Percentiles rank a stretch among this genome's conserved stretches.
phyloP scores from a whole-genome alignment of 2,329 filamentous ascomycete species.

The Aspergillus amoenus region DNA sequence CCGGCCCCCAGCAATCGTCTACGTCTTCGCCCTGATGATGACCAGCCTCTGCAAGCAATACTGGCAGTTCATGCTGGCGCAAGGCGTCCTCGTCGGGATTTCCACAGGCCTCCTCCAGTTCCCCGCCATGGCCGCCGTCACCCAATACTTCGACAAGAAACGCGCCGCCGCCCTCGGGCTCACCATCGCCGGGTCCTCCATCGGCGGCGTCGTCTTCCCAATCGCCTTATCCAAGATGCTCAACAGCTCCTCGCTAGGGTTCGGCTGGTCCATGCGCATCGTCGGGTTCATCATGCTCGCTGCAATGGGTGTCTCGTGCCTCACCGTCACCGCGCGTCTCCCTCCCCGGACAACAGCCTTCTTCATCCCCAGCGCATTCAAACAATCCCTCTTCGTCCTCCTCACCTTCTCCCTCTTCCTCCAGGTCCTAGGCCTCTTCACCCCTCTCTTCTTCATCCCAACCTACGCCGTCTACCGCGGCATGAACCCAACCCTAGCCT shows the following conservation, averaged over 20 bases:
- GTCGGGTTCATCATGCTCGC: conserved; percentile 54
- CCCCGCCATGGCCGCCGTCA: conserved; percentile 47
- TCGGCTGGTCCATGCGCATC: conserved; percentile 55
- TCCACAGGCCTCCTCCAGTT: conserved; percentile 44
- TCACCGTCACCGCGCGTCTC: conserved; percentile 20
- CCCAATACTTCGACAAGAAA: conserved; percentile 51
- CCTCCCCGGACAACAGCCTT: conserved; percentile 15
- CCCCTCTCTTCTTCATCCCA: conserved; percentile 31
- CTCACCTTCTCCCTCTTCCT: conserved; percentile 22
- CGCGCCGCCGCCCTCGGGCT: conserved; percentile 50
- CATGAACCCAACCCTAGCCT: conserved; percentile 19
- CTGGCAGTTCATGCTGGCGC: conserved; percentile 50
- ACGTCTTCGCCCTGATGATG: conserved; percentile 65
- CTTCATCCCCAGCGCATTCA: conserved; percentile 28
- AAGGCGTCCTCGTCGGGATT: conserved; percentile 24
- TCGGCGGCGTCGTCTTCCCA: conserved; percentile 57
- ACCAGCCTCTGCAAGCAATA: conserved; percentile 55
- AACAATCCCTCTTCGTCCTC: conserved; percentile 40
- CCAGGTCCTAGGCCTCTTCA: conserved; percentile 27
- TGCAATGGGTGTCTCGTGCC: conserved; percentile 41
- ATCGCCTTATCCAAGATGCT: conserved; percentile 47
- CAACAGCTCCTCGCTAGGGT: conserved; percentile 46
- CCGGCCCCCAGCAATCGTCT: conserved; percentile 13
- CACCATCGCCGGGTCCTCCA: conserved; percentile 47
- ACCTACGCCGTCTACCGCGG: conserved; percentile 23